phyloP scores from a whole-genome alignment of 2,329 filamentous ascomycete species.

The Xylaria sp. region DNA sequence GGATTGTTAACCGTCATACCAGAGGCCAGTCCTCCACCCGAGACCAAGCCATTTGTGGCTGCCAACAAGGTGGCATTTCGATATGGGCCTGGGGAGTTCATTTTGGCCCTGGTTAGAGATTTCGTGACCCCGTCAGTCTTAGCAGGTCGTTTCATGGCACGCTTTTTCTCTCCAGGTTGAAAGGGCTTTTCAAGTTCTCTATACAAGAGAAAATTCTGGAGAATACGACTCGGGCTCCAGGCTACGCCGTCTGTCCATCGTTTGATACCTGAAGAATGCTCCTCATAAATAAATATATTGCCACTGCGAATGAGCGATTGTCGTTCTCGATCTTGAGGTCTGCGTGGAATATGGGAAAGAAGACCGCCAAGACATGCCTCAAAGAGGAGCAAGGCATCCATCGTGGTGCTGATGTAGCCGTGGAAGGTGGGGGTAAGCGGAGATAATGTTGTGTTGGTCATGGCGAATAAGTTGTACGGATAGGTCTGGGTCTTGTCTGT shows the following conservation, averaged over 20 bases:
- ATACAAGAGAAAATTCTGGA: conserved; percentile 81
- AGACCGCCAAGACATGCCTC: conserved; percentile 69
- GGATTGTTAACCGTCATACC: background rate
- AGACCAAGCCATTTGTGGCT: background rate
- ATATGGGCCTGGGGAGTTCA: conserved; percentile 18
- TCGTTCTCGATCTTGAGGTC: conserved; percentile 82
- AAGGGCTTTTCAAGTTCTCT: conserved; percentile 75
- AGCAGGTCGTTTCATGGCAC: conserved; percentile 63
- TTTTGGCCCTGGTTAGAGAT: conserved; percentile 25
- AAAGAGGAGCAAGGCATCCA: conserved; percentile 74
- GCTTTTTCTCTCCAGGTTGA: conserved; percentile 77
- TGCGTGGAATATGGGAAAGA: conserved; percentile 69
- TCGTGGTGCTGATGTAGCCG: conserved; percentile 63
- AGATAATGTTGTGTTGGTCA: conserved; percentile 21
- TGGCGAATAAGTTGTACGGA: conserved; percentile 13
- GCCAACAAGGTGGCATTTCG: background rate
- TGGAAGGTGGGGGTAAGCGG: conserved; percentile 59
- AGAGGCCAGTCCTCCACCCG: background rate
- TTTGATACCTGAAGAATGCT: conserved; percentile 85
- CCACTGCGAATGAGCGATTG: conserved; percentile 73
- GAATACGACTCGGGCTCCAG: conserved; percentile 84
- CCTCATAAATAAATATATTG: conserved; percentile 86
- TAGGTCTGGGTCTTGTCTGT: too few species aligned
- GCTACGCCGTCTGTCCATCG: conserved; percentile 88
- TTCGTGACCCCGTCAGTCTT: conserved; percentile 42